These are phyloP conservation scores for Nymphaea thermarum DNA, from an alignment of 164 flowering plant genomes.

Conservation along the genomic window DNA sequence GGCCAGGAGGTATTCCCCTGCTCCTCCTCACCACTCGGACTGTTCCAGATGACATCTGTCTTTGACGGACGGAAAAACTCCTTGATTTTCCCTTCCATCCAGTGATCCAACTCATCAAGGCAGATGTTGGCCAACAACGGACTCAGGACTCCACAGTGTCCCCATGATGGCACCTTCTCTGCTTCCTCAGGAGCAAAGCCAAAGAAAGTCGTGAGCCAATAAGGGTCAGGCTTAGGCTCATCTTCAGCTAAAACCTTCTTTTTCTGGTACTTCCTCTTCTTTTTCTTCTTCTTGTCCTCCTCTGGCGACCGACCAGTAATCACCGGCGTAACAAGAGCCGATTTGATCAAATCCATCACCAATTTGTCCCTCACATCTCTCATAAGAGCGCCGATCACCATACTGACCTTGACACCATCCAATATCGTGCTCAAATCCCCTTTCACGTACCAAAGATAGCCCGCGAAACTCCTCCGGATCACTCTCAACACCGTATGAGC, in stretches of 20 bases:
- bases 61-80: slow-evolving; percentile 81
- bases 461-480: slow-evolving; percentile 77
- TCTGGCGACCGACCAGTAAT: slow-evolving; percentile 25
- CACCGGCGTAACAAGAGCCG: slow-evolving; percentile 73
- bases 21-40: slow-evolving; percentile 74
- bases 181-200: slow-evolving; percentile 98
- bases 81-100: slow-evolving; percentile 83
- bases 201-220: slow-evolving; percentile 79
- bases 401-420: slow-evolving; percentile 86
- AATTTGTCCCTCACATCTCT: slow-evolving; percentile 92
- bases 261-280: slow-evolving; percentile 61
- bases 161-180: slow-evolving; percentile 77
- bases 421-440: slow-evolving; percentile 83
- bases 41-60: slow-evolving; percentile 90
- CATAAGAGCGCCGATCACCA: slow-evolving; percentile 73
- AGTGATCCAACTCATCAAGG: slow-evolving; percentile 77
- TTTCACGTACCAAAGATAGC: slow-evolving; percentile 86
- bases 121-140: slow-evolving; percentile 76
- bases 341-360: slow-evolving; percentile 73
- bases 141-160: slow-evolving; percentile 86
- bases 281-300: slow-evolving; percentile 35
- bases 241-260: slow-evolving; percentile 85
- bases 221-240: slow-evolving; percentile 97
- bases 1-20: slow-evolving; percentile 98
- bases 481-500: slow-evolving; percentile 78